Percentiles rank a stretch among this genome's conserved stretches.
Evolutionary conservation across 805 yeast genomes (phyloP).

Genomic region (Wickerhamiella vanderwaltii): DNA sequence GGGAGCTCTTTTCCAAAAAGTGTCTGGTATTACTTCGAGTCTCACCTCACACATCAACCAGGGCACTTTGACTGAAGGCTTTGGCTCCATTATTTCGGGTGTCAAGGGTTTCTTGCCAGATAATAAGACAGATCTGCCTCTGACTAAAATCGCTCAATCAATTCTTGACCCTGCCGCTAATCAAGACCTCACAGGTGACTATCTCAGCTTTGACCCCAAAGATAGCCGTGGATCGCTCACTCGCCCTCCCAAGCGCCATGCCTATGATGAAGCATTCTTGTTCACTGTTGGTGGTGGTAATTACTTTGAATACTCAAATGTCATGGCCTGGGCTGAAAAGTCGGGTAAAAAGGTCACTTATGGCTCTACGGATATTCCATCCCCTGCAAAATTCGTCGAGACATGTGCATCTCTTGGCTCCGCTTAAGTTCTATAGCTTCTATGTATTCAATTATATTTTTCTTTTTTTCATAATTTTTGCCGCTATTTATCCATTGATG

Average conservation of each 20-base stretch:
- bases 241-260: conserved; percentile 73
- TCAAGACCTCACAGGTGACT: conserved; percentile 44
- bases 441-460: background rate
- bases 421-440: background rate
- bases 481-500: background rate
- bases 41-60: conserved; percentile 64
- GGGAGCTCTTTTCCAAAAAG: conserved; percentile 33
- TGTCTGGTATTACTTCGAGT: conserved; percentile 63
- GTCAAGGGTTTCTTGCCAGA: conserved; percentile 79
- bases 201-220: conserved; percentile 80
- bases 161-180: conserved; percentile 70
- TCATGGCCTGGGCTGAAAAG: conserved; percentile 69
- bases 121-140: conserved; percentile 67
- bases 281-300: conserved; percentile 97
- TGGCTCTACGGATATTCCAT: conserved; percentile 57
- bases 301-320: conserved; percentile 83
- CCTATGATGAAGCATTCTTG: conserved; percentile 70
- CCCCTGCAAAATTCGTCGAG: conserved; percentile 25
- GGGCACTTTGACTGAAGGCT: conserved; percentile 73
- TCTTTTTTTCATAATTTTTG: background rate
- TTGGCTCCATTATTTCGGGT: conserved; percentile 79
- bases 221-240: conserved; percentile 78
- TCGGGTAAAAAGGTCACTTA: conserved; percentile 54
- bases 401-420: conserved; percentile 27
- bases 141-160: conserved; percentile 83